Conservation (phyloP, 257 asterid genomes). For the Leptodermis oblonga region DNA sequence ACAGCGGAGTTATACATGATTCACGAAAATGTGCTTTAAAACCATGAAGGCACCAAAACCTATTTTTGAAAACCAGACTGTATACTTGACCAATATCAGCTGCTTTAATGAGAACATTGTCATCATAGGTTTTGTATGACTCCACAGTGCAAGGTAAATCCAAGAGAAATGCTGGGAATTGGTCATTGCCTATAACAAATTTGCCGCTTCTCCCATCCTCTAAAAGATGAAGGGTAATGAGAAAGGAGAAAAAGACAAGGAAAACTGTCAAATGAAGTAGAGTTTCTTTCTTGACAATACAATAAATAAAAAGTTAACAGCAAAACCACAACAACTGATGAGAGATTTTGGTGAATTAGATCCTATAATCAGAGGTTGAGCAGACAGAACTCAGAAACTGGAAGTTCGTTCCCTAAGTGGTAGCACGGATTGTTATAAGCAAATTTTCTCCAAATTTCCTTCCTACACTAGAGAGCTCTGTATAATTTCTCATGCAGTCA, state of each 20-base stretch:
- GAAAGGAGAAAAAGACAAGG: background rate
- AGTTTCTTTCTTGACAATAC: background rate
- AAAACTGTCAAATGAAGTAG: background rate
- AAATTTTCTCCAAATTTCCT: no score
- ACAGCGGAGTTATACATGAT: constrained; percentile 8
- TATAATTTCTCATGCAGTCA: background rate
- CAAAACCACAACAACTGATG: background rate
- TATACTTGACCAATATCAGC: constrained; percentile 93
- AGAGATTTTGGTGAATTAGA: background rate
- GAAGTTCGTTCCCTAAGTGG: background rate
- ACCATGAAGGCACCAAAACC: background rate
- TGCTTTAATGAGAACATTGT: constrained; percentile 78
- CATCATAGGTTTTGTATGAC: constrained; percentile 91
- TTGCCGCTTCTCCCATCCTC: constrained; percentile 94
- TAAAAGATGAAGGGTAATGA: constrained; percentile 19
- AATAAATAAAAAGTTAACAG: background rate
- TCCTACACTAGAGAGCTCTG: background rate
- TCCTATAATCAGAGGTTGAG: background rate
- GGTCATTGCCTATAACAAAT: constrained; percentile 71
- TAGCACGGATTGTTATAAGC: background rate
- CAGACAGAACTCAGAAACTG: background rate
- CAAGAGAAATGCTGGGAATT: constrained; percentile 82
- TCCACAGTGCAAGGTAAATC: constrained; percentile 87
- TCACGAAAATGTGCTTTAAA: background rate
- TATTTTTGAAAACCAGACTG: background rate